Evolutionary conservation across 2,329 filamentous ascomycete genomes (phyloP).

Genomic region (Penicillium hesseltinei): DNA sequence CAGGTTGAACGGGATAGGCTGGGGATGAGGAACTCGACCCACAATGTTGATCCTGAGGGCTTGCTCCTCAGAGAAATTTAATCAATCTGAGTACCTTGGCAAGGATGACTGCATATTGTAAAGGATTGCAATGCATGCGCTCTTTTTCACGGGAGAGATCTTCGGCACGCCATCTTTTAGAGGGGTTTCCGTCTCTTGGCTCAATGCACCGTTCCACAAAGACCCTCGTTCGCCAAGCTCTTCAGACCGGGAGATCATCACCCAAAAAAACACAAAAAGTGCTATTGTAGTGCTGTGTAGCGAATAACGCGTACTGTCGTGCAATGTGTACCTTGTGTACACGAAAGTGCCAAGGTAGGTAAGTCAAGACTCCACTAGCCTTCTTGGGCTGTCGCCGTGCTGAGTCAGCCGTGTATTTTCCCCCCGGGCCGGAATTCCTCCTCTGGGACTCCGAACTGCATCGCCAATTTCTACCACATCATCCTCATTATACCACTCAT

Average conservation of each 20-base stretch:
- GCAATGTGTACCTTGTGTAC: background rate
- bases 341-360: background rate
- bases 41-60: background rate
- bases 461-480: background rate
- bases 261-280: background rate
- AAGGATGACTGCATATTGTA: constrained; percentile 1
- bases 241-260: constrained; percentile 17
- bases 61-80: background rate
- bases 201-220: constrained; percentile 5
- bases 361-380: background rate
- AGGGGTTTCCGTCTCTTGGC: constrained; percentile 1
- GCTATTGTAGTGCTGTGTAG: background rate
- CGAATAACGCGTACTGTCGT: background rate
- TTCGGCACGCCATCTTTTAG: background rate
- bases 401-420: background rate
- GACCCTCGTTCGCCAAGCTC: constrained; percentile 16
- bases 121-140: background rate
- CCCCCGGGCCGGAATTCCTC: background rate
- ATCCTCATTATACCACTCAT: background rate
- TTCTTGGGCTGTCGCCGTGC: background rate
- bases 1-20: background rate
- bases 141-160: constrained; percentile 5
- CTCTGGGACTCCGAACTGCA: background rate
- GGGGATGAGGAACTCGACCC: background rate
- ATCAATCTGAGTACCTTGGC: constrained; percentile 1